Conservation (phyloP, 371 early-diverging fungal genomes). For the Thermomucor indicae-seudaticae region DNA sequence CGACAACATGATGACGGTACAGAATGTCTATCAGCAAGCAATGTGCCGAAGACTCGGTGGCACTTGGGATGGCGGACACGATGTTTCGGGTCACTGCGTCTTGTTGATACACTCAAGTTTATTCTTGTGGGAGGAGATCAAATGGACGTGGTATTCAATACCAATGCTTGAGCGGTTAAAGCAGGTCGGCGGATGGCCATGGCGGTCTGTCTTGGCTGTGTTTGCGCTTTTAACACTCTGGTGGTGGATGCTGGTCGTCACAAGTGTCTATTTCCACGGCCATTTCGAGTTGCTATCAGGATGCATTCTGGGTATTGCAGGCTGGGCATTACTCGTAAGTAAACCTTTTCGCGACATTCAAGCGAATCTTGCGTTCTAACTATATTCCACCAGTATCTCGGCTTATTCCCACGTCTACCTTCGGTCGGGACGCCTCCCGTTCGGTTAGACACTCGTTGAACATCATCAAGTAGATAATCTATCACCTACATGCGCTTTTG, state of each 20-base stretch:
- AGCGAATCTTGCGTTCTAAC: neutral
- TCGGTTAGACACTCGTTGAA: neutral
- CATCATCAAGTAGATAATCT: neutral
- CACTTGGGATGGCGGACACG: slow-evolving; percentile 72
- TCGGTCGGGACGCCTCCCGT: slow-evolving; percentile 16
- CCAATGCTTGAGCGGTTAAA: slow-evolving; percentile 17
- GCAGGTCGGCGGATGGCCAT: slow-evolving; percentile 11
- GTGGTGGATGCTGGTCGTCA: slow-evolving; percentile 75
- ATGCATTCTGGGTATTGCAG: slow-evolving; percentile 60
- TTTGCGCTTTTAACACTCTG: slow-evolving; percentile 51
- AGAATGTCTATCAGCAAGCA: slow-evolving; percentile 23
- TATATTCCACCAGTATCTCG: slow-evolving; percentile 25
- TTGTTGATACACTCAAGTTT: slow-evolving; percentile 80
- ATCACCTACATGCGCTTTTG: too few relatives aligned
- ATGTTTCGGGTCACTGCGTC: slow-evolving; percentile 89
- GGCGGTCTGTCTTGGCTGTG: slow-evolving; percentile 22
- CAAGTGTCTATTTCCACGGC: slow-evolving; percentile 82
- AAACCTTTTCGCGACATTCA: neutral
- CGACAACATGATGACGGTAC: neutral
- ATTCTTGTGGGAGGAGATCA: slow-evolving; percentile 74
- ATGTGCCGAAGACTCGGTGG: slow-evolving; percentile 68
- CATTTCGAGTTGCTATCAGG: slow-evolving; percentile 70
- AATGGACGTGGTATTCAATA: slow-evolving; percentile 23
- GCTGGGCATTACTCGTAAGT: slow-evolving; percentile 59
- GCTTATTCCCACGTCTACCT: slow-evolving; percentile 27